Evolutionary conservation across 345 rosid genomes (phyloP), one percentile per base, ranked within the genome.

Genomic region (Limnanthes douglasii): DNA sequence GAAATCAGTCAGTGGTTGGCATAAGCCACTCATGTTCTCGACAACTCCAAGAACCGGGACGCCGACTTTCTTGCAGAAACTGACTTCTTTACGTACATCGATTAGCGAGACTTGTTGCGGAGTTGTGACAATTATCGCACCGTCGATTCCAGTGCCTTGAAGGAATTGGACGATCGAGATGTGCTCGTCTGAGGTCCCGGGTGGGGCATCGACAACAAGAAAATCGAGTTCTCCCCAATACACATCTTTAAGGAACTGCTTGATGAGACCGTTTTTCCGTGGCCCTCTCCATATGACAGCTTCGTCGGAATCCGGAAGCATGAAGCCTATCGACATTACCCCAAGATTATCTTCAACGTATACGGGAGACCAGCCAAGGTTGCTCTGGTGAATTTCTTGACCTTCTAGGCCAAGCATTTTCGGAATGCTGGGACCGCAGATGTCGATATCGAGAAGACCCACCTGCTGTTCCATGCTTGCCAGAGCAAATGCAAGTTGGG

Each of bases 271-370:
- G 40, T 70, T 80, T 66, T 75, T 80, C 20, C 86, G 75, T 1
- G 83, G 86, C 0, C 93, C 93, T 45, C 86, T 62, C 93, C 86
- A 80, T 48, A 80, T 76, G 55, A 80, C 83, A 24, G 93, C 86
- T 43, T 80, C 86, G 39, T 80, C 86, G 7, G 86, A 75, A 54
- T 75, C 33, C 2, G 93, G 86, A 13, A 80, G 86, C 93, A 80
- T 73, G 61, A 80, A 76, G 18, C 93, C 93, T 9, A 80, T 68
- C 2, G 86, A 75, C 93, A 80, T 80, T 25, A 80, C 93, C 35
- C 93, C 86, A 13, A 80, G 86, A 54, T 73, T 80, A 29, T 81
- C 73, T 51, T 80, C 86, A 4, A 80, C 73, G 39, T 80, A 80
- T 10, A 75, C 71, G 21, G 93, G 93, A 16, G 86, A 75, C 93